phyloP scores from a whole-genome alignment of 768 basidiomycete genomes.

The Leucosporidium scottii region DNA sequence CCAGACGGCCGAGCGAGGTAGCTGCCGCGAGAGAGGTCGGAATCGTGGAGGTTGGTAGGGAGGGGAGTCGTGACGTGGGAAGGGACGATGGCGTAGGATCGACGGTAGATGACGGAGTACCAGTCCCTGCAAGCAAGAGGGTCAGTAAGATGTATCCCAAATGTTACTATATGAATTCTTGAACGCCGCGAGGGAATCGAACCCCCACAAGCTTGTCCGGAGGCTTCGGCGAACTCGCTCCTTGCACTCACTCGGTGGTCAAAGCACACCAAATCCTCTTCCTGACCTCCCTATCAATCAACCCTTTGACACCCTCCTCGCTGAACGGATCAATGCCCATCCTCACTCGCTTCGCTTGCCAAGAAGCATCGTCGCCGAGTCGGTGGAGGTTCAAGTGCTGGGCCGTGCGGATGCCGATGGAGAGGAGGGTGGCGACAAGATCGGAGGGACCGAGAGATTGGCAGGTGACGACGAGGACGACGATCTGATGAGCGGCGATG shows the following conservation, averaged over 20 bases:
- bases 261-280: slow-evolving; percentile 29
- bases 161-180: too few species aligned
- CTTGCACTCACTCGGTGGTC: slow-evolving; percentile 10
- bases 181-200: not conserved
- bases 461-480: slow-evolving; percentile 20
- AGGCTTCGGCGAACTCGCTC: too few species aligned
- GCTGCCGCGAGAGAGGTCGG: slow-evolving; percentile 17
- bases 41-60: slow-evolving; percentile 28
- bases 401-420: slow-evolving; percentile 14
- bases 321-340: slow-evolving; percentile 25
- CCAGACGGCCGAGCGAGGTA: slow-evolving; percentile 9
- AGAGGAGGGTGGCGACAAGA: slow-evolving; percentile 27
- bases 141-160: too few species aligned
- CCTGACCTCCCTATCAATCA: slow-evolving; percentile 28
- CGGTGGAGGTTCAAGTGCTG: slow-evolving; percentile 29
- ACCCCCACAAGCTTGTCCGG: not conserved
- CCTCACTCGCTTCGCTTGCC: slow-evolving; percentile 16
- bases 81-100: slow-evolving; percentile 21
- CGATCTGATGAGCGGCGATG: slow-evolving; percentile 15
- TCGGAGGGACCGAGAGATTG: slow-evolving; percentile 4
- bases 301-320: slow-evolving; percentile 12
- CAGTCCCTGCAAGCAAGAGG: slow-evolving; percentile 15
- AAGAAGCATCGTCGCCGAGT: slow-evolving; percentile 18
- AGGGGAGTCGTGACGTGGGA: slow-evolving; percentile 25
- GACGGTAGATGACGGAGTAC: slow-evolving; percentile 18